A percentile compares a stretch with the other conserved stretches of the same genome.
Evolutionary conservation across 2,329 filamentous ascomycete genomes (phyloP).

Genomic region (Hymenoscyphus salicellus): DNA sequence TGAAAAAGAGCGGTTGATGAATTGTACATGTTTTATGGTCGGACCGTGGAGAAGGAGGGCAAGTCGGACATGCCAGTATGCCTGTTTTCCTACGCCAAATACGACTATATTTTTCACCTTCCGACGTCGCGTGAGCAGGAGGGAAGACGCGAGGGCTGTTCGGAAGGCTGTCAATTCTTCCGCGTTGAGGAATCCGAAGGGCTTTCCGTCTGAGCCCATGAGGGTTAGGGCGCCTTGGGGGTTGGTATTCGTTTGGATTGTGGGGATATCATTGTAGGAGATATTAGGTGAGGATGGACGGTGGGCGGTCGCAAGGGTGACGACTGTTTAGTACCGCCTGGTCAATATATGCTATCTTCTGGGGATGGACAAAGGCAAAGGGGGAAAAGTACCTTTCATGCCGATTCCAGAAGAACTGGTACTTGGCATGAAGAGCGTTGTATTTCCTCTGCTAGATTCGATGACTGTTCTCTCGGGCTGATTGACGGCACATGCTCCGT

Average conservation of each 20-base stretch:
- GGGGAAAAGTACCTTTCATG: constrained; percentile 58
- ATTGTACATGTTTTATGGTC: constrained; percentile 75
- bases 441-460: constrained; percentile 50
- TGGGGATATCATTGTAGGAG: constrained; percentile 18
- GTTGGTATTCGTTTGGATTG: constrained; percentile 27
- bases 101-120: constrained; percentile 74
- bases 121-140: constrained; percentile 62
- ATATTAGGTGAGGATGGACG: constrained; percentile 11
- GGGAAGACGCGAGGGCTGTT: constrained; percentile 69
- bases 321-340: constrained; percentile 45
- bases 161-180: constrained; percentile 76
- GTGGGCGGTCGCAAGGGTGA: constrained; percentile 55
- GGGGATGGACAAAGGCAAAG: not conserved
- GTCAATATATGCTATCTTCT: not conserved
- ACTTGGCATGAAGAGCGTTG: constrained; percentile 73
- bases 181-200: constrained; percentile 69
- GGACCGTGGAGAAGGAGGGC: constrained; percentile 68
- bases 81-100: constrained; percentile 86
- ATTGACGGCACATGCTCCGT: constrained; percentile 43
- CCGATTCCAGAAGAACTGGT: constrained; percentile 61
- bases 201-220: constrained; percentile 59
- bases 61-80: constrained; percentile 90
- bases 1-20: constrained; percentile 73
- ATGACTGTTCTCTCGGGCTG: constrained; percentile 54
- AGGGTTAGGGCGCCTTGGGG: constrained; percentile 63